Evolutionary conservation across 495 filamentous ascomycete species (phyloP).

Genomic region (Cetradonia linearis): DNA sequence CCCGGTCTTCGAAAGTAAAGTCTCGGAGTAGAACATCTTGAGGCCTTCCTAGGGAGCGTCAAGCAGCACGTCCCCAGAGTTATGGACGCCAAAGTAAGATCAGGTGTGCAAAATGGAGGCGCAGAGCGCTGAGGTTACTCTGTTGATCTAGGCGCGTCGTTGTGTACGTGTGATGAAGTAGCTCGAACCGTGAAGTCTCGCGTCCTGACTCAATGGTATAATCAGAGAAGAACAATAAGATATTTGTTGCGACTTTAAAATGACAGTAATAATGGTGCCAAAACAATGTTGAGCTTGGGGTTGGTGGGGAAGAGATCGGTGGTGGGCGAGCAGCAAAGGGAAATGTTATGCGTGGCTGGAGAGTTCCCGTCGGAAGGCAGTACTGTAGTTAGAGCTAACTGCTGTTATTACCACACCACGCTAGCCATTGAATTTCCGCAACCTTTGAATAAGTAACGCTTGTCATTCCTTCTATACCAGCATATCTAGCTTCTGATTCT

Average conservation of each 20-base stretch:
- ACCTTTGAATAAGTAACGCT: not conserved
- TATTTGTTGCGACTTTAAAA: not conserved
- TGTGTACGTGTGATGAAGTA: constrained; percentile 21
- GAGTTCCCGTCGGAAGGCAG: not conserved
- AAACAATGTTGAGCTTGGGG: not conserved
- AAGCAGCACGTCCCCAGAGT: constrained; percentile 16
- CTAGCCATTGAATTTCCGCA: not conserved
- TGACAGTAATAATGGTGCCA: constrained; percentile 1
- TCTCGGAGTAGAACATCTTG: constrained; percentile 97
- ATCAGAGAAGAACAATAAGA: not conserved
- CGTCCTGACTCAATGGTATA: not conserved
- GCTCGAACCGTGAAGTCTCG: not conserved
- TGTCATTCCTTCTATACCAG: not conserved
- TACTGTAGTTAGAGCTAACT: not conserved
- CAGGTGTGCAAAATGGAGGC: constrained; percentile 29
- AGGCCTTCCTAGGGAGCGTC: constrained; percentile 16
- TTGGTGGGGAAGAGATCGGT: not conserved
- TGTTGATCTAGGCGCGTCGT: constrained; percentile 26
- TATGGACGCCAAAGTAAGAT: constrained; percentile 12
- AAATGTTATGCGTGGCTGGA: constrained; percentile 3
- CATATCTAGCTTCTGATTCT: not conserved
- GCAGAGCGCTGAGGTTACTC: constrained; percentile 23
- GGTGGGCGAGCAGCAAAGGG: not conserved
- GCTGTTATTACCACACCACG: not conserved
- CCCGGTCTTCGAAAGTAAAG: constrained; percentile 90